A percentile compares a stretch with the other conserved stretches of the same genome.
Conservation (phyloP, 768 basidiomycete genomes). For the Mycena amicta region DNA sequence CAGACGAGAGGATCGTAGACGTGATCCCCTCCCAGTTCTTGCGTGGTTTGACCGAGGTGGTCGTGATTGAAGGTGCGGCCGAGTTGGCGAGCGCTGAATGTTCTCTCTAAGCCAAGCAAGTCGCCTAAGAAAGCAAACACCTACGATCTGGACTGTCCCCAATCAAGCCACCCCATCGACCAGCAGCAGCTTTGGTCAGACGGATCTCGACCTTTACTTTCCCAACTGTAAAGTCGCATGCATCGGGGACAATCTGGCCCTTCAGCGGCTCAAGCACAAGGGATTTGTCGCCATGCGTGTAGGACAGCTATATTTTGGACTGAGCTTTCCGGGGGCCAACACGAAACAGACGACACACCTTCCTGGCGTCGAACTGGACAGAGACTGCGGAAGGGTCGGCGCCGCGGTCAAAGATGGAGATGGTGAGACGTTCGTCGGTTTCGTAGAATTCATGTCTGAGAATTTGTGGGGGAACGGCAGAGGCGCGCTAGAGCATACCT, state of each 20-base stretch:
- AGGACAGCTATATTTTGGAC: conserved; percentile 52
- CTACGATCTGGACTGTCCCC: conserved; percentile 78
- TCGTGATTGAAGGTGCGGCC: conserved; percentile 32
- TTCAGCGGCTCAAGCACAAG: conserved; percentile 79
- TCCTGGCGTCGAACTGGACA: conserved; percentile 64
- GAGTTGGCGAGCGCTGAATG: conserved; percentile 35
- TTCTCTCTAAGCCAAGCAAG: neutral
- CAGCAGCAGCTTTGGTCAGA: conserved; percentile 65
- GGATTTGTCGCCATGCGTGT: conserved; percentile 69
- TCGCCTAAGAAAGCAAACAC: conserved; percentile 28
- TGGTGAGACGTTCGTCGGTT: conserved; percentile 70
- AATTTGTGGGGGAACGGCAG: neutral
- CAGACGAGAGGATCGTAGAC: conserved; percentile 60
- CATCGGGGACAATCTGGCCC: conserved; percentile 71
- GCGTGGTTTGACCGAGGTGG: conserved; percentile 44
- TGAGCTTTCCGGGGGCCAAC: neutral
- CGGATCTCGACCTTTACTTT: conserved; percentile 89
- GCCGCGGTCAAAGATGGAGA: conserved; percentile 80
- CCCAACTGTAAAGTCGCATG: conserved; percentile 68
- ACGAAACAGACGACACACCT: conserved; percentile 41
- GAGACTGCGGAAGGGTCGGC: conserved; percentile 66
- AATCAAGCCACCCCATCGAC: conserved; percentile 75
- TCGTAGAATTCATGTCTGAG: conserved; percentile 86
- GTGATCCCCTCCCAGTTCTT: conserved; percentile 95
- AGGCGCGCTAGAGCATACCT: conserved; percentile 28